Evolutionary conservation across 805 yeast species (phyloP), one percentile per base, ranked within the genome.

Genomic region (Huiozyma sinensis): DNA sequence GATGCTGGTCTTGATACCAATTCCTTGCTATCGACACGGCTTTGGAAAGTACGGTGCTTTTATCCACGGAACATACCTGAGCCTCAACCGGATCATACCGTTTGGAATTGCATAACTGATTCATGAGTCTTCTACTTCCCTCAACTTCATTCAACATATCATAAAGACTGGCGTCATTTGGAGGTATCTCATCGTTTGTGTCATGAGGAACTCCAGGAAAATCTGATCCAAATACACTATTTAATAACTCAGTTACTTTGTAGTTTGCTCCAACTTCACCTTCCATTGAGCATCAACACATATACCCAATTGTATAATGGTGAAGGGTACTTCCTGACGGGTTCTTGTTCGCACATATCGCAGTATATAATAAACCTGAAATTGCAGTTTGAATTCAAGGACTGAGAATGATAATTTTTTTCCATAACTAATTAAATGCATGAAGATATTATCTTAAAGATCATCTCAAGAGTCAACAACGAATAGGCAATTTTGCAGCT

Each of bases 61-160:
- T 44, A 17, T 17, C 24, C 24, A 17, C 24, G 24, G 28, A 36
- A 38, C 11, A 12, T 38, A 13, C 37, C 36, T 6, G 52, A 34
- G n/a, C 41, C 29, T 17, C 31, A 32, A 7, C 29, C 27, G 24
- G n/a, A n/a, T 33, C n/a, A 32, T 27, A 33, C 13, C 33, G 12
- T 36, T 36, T 8, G 31, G n/a, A 8, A 31, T 11, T 31, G 11
- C 33, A 8, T 28, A 57, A 33, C 38, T 37, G 38, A 33, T 51
- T 54, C 62, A 58, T 52, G 4, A 51, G 36, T 35, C 53, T 56
- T 31, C 65, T 50, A 7, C 57, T 56, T 12, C 53, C 50, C 10
- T 51, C 47, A 4, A 52, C 50, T 9, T 43, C 45, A 46, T 60
- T 60, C 9, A 58, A 47, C 13, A 61, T 13, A 35, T 51, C 50